Base-by-base conservation (phyloP, 2,329 filamentous ascomycete species). In the Ceratocystis alfenasii region DNA sequence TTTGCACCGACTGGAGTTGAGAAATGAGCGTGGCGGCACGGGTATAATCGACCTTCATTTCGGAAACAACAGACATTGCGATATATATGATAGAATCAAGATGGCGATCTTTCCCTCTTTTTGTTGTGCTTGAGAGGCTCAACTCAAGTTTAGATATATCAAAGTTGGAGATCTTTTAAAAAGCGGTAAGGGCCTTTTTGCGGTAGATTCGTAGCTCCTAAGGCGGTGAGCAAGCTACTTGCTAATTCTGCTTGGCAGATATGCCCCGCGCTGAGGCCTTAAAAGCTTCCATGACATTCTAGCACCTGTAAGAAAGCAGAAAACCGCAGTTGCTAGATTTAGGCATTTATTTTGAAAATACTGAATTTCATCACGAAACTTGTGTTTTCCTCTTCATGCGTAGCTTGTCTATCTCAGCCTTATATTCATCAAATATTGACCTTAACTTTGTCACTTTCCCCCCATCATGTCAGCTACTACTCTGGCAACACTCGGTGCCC, bases 21-120 rank as follows among this genome's bases (percentile, higher is more conserved):
- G 83, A 79, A 69, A 83, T 74, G 67, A 90, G 83, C 66, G 79
- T 78, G 67, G 82, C 79, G 57, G 86, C 85, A 74, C 87, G 82
- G 64, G 80, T 73, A 0, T 83, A 78, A 70, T 86, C 80, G 69
- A 87, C 77, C 71, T 83, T 83, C 83, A 88, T 88, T 67, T 81
- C 77, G 17, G 66, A 25, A 28, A 55, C n/a, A 30, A 59, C 28
- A 57, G 65, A 50, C 57, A 67, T 65, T 22, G 17, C 7, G 6
- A 36, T 5, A 4, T 6, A n/a, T 15, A 25, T 1, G 15, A 36
- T 4, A 8, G 28, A 33, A 36, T 17, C 1, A 2, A 59, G 25
- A n/a, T n/a, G 28, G 7, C 6, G 3, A 15, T 41, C 0, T 41
- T 15, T 41, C 10, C 10, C 36, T 41, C 36, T 15, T 36, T 36